Percentiles rank a stretch among this genome's conserved stretches.
Evolutionary conservation across 768 basidiomycete species (phyloP).

Genomic region (Coprinellus aureogranulatus): DNA sequence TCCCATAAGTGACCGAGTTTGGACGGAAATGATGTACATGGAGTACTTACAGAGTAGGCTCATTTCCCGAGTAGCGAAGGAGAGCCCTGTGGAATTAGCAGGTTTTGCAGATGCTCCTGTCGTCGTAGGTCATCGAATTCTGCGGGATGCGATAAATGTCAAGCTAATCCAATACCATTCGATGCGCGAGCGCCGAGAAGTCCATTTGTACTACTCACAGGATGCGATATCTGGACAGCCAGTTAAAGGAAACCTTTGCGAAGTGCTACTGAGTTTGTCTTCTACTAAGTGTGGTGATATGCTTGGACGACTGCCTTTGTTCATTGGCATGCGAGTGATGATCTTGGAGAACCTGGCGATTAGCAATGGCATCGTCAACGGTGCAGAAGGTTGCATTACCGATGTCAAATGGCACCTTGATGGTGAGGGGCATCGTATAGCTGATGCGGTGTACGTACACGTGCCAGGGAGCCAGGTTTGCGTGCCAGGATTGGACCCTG

Average conservation of each 20-base stretch:
- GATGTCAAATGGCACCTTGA: neutral
- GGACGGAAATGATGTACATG: neutral
- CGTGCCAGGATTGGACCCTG: neutral
- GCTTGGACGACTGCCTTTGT: constrained; percentile 15
- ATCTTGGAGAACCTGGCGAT: constrained; percentile 19
- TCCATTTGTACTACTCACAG: neutral
- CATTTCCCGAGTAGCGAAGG: neutral
- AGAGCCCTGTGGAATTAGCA: neutral
- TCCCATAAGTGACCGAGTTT: no score
- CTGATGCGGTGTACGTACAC: neutral
- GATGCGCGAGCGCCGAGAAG: neutral
- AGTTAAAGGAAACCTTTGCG: neutral
- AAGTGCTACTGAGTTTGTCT: constrained; percentile 8
- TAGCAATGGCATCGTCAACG: neutral
- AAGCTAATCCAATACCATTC: constrained; percentile 9
- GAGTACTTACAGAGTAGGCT: neutral
- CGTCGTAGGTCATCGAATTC: constrained; percentile 14
- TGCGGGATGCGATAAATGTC: constrained; percentile 14
- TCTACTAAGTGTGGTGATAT: constrained; percentile 3
- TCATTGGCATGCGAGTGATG: constrained; percentile 19
- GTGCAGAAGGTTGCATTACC: neutral
- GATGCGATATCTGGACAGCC: neutral
- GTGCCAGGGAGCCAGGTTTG: neutral
- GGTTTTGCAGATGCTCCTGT: constrained; percentile 15
- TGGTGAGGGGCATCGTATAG: neutral